Evolutionary conservation across 2,329 filamentous ascomycete species (phyloP).

Genomic region (Fusarium sp.): DNA sequence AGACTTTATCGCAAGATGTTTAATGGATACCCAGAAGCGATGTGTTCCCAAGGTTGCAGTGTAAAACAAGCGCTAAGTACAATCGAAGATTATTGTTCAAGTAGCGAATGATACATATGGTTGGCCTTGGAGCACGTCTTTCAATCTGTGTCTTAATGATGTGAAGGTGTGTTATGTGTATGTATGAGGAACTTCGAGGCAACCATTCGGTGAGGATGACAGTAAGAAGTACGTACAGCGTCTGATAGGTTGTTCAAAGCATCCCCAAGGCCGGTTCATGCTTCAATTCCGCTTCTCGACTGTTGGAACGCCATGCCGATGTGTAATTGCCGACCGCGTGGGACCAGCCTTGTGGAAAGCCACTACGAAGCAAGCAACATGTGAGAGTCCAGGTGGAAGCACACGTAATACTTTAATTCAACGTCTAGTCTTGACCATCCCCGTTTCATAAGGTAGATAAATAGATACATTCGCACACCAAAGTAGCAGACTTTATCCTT

Average conservation of each 20-base stretch:
- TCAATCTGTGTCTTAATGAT: slow-evolving; percentile 19
- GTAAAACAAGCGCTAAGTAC: slow-evolving; percentile 33
- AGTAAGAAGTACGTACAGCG: background rate
- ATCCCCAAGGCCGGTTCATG: too few species aligned
- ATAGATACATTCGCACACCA: slow-evolving; percentile 42
- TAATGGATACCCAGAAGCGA: slow-evolving; percentile 29
- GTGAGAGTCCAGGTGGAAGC: slow-evolving; percentile 21
- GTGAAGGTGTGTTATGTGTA: slow-evolving; percentile 3
- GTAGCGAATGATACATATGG: slow-evolving; percentile 44
- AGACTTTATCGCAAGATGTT: slow-evolving; percentile 12
- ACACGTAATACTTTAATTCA: slow-evolving; percentile 45
- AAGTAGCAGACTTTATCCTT: slow-evolving; percentile 46
- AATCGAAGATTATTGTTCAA: slow-evolving; percentile 45
- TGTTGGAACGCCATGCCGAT: background rate
- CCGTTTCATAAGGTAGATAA: slow-evolving; percentile 41
- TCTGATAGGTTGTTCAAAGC: background rate
- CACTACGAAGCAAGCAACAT: slow-evolving; percentile 9
- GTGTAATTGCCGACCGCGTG: slow-evolving; percentile 1
- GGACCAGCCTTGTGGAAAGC: slow-evolving; percentile 13
- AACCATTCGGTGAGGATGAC: background rate
- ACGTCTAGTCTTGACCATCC: slow-evolving; percentile 34
- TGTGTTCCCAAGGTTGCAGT: slow-evolving; percentile 18
- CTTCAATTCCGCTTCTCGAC: background rate
- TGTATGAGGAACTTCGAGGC: background rate
- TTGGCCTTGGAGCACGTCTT: slow-evolving; percentile 18